Conservation (phyloP, 2,329 filamentous ascomycete species). For the Colletotrichum truncatum region DNA sequence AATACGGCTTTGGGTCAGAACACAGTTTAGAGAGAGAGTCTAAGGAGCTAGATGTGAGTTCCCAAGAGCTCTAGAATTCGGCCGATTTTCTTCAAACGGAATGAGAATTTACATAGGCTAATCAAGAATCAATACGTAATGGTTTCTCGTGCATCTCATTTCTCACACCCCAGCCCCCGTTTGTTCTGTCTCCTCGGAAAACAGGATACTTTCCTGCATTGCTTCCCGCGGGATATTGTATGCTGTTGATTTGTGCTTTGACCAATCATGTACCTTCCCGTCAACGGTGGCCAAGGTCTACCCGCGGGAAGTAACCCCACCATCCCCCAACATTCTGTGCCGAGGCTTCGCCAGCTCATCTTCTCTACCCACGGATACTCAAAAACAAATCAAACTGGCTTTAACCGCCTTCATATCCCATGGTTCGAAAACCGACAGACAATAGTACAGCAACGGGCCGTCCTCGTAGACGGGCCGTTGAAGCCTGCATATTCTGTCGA, state of each 20-base stretch:
- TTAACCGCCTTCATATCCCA: background rate
- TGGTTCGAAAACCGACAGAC: slow-evolving; percentile 3
- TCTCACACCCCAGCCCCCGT: no score
- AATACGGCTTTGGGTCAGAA: no score
- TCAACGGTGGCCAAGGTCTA: no score
- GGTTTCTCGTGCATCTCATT: no score
- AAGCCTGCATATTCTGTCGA: slow-evolving; percentile 42
- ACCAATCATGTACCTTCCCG: slow-evolving; percentile 12
- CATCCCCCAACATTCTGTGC: background rate
- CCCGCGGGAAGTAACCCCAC: background rate
- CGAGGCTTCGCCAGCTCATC: background rate
- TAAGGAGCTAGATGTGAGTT: no score
- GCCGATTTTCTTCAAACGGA: no score
- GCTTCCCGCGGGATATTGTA: background rate
- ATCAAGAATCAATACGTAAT: no score
- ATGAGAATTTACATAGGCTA: no score
- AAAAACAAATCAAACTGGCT: background rate
- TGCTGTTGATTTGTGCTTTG: background rate
- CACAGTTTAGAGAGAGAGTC: no score
- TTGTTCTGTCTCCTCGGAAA: no score
- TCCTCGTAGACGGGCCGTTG: slow-evolving; percentile 37
- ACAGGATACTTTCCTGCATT: no score
- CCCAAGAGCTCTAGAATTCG: no score
- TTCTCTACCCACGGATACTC: background rate
- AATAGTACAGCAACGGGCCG: slow-evolving; percentile 22